phyloP scores from a whole-genome alignment of 345 rosid genomes.

The Cardamine chenopodiifolia region DNA sequence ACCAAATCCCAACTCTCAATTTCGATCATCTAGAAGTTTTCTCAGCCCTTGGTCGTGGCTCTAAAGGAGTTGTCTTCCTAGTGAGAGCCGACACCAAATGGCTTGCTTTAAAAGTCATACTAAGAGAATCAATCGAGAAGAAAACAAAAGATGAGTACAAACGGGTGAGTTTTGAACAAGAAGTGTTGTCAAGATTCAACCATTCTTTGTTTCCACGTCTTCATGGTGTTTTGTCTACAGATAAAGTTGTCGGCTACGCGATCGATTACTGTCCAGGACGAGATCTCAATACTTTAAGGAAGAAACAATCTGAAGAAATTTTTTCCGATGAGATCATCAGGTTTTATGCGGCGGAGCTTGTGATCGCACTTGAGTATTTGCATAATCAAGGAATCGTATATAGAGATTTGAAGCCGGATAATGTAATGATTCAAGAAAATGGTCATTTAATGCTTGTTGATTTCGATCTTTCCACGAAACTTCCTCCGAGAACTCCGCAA shows the following conservation, averaged over 20 bases:
- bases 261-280: slow-evolving; percentile 89
- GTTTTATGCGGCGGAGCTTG: slow-evolving; percentile 90
- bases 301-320: slow-evolving; percentile 70
- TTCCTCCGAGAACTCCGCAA: slow-evolving; percentile 44
- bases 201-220: slow-evolving; percentile 76
- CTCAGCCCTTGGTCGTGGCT: slow-evolving; percentile 73
- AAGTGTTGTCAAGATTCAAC: slow-evolving; percentile 53
- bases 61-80: slow-evolving; percentile 80
- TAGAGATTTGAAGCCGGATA: slow-evolving; percentile 87
- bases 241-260: slow-evolving; percentile 68
- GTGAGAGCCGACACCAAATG: slow-evolving; percentile 47
- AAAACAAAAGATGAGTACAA: slow-evolving; percentile 28
- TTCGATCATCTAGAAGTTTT: slow-evolving; percentile 46
- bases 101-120: slow-evolving; percentile 69
- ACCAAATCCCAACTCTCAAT: slow-evolving; percentile 42
- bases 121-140: slow-evolving; percentile 61
- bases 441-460: slow-evolving; percentile 92
- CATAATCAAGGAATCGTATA: slow-evolving; percentile 69
- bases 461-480: slow-evolving; percentile 81
- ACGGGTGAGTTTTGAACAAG: slow-evolving; percentile 64
- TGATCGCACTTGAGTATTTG: slow-evolving; percentile 70
- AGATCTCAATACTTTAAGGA: slow-evolving; percentile 60
- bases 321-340: slow-evolving; percentile 69
- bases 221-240: slow-evolving; percentile 63
- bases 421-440: slow-evolving; percentile 72